Conservation (phyloP, 148 eudicot genomes). For the Rhododendron kiyosumense region DNA sequence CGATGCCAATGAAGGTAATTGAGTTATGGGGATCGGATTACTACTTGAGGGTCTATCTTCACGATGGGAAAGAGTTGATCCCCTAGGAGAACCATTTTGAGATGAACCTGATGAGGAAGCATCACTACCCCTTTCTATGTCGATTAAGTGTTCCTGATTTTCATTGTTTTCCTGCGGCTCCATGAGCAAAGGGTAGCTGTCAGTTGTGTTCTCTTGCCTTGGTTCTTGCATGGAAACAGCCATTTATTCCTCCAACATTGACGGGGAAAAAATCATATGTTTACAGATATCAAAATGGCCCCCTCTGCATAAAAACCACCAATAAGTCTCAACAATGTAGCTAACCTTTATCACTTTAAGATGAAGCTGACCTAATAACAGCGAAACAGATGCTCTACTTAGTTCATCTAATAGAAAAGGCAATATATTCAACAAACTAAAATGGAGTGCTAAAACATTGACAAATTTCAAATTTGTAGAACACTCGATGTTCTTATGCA, state of each 20-base stretch:
- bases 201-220: slow-evolving; percentile 39
- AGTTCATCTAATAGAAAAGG: neutral
- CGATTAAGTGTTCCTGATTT: slow-evolving; percentile 47
- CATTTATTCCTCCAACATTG: slow-evolving; percentile 24
- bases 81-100: slow-evolving; percentile 23
- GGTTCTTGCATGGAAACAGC: slow-evolving; percentile 44
- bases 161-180: slow-evolving; percentile 37
- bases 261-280: neutral
- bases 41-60: slow-evolving; percentile 34
- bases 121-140: slow-evolving; percentile 47
- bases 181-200: slow-evolving; percentile 59
- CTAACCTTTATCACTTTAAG: neutral
- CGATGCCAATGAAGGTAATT: slow-evolving; percentile 31
- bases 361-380: neutral
- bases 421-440: neutral
- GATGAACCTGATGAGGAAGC: slow-evolving; percentile 44
- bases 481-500: neutral
- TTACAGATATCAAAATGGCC: neutral
- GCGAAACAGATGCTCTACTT: neutral
- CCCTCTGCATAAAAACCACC: neutral
- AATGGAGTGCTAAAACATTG: neutral
- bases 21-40: slow-evolving; percentile 26
- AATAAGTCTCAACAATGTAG: slow-evolving; percentile 3
- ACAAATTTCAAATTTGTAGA: neutral
- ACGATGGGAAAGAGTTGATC: slow-evolving; percentile 16